Percentiles rank a stretch among this genome's conserved stretches.
Conservation (phyloP, 495 filamentous ascomycete species). For the Talaromyces trachyspermus region DNA sequence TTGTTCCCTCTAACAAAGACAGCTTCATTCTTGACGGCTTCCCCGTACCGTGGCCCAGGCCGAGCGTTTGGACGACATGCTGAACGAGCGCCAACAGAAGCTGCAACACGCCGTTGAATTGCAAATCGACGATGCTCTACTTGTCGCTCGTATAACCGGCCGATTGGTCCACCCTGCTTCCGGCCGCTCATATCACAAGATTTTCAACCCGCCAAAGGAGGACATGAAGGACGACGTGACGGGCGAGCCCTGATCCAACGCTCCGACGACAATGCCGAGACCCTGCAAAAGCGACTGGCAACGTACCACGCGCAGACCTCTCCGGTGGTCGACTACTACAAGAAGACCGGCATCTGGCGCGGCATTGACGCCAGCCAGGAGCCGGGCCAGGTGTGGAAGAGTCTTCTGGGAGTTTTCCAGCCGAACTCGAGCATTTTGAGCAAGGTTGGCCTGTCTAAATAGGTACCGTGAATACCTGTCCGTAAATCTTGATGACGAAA, state of each 20-base stretch:
- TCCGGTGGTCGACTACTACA: conserved; percentile 92
- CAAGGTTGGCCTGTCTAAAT: conserved; percentile 8
- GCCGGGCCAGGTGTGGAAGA: conserved; percentile 92
- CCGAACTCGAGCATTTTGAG: conserved; percentile 19
- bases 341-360: conserved; percentile 94
- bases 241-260: conserved; percentile 95
- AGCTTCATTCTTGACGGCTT: conserved; percentile 99
- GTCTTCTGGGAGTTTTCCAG: conserved; percentile 77
- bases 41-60: conserved; percentile 91
- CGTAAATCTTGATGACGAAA: no score
- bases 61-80: conserved; percentile 89
- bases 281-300: conserved; percentile 85
- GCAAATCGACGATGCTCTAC: conserved; percentile 88
- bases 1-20: conserved; percentile 5
- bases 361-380: conserved; percentile 94
- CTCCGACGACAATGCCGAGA: conserved; percentile 95
- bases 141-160: conserved; percentile 94
- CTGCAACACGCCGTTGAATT: conserved; percentile 93
- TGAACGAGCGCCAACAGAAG: conserved; percentile 60
- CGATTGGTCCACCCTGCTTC: conserved; percentile 92
- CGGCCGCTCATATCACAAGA: conserved; percentile 92
- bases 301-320: conserved; percentile 93
- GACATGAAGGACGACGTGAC: conserved; percentile 94
- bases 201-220: conserved; percentile 96
- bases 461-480: not conserved